A percentile compares a stretch with the other conserved stretches of the same genome.
Conservation (phyloP, 192 early-diverging fungal genomes). For the Gamsiella multidivaricata region DNA sequence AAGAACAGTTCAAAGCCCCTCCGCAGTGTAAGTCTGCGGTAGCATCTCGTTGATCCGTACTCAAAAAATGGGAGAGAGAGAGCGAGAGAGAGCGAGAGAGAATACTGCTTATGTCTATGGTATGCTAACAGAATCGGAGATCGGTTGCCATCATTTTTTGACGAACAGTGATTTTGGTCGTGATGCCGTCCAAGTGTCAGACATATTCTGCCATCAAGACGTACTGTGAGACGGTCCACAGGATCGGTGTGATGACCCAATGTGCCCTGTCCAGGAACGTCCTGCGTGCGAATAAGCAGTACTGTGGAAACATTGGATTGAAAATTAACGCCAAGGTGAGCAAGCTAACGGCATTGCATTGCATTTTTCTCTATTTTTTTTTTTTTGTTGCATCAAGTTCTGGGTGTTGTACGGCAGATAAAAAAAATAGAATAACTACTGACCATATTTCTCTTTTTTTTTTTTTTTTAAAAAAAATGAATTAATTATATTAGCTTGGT, state of each 20-base stretch:
- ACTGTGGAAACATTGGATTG: conserved; percentile 88
- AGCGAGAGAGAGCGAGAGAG: too few species aligned
- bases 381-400: neutral
- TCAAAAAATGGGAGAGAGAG: too few species aligned
- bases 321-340: conserved; percentile 82
- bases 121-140: conserved; percentile 71
- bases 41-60: conserved; percentile 13
- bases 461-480: too few species aligned
- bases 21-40: conserved; percentile 15
- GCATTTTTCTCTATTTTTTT: conserved; percentile 66
- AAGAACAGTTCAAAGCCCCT: conserved; percentile 57
- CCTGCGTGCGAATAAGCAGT: conserved; percentile 62
- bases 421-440: too few species aligned
- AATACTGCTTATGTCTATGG: too few species aligned
- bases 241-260: conserved; percentile 36
- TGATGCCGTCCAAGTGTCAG: conserved; percentile 29
- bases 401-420: too few species aligned
- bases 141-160: conserved; percentile 46
- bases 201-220: conserved; percentile 39
- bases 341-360: too few species aligned
- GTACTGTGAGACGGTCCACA: conserved; percentile 26
- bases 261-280: conserved; percentile 56
- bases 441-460: too few species aligned
- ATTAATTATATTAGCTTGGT: conserved; percentile 88
- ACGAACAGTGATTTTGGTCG: conserved; percentile 34